phyloP scores from a whole-genome alignment of 495 filamentous ascomycete species.

The Podospora didyma region DNA sequence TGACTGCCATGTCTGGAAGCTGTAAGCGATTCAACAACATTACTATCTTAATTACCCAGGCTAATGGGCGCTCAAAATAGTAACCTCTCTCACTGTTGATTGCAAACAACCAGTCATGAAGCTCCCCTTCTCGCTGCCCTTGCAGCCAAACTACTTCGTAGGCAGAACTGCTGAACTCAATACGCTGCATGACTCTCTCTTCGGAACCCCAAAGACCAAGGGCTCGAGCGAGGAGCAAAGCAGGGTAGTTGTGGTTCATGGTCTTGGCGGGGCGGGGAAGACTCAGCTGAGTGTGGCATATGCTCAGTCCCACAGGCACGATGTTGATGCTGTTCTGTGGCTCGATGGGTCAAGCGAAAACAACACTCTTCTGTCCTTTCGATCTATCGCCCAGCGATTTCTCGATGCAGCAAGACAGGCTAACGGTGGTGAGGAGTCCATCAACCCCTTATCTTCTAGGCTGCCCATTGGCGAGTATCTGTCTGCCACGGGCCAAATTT shows the following conservation, averaged over 20 bases:
- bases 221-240: neutral
- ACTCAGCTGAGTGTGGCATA: conserved; percentile 2
- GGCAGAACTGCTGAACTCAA: neutral
- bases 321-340: neutral
- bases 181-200: neutral
- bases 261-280: neutral
- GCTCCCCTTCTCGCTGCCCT: neutral
- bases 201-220: no score
- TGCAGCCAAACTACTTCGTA: neutral
- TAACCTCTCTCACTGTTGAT: neutral
- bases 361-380: neutral
- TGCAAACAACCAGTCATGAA: neutral
- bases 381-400: neutral
- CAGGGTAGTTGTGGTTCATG: neutral
- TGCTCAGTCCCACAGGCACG: neutral
- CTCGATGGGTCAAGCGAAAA: neutral
- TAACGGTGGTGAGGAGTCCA: neutral
- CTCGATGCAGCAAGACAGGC: neutral
- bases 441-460: neutral
- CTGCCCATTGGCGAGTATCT: neutral
- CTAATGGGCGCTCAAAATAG: neutral
- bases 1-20: neutral
- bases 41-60: neutral
- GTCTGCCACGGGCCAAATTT: neutral
- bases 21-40: neutral